Evolutionary conservation across 805 yeast species (phyloP).

Genomic region (Naumovozyma castellii): DNA sequence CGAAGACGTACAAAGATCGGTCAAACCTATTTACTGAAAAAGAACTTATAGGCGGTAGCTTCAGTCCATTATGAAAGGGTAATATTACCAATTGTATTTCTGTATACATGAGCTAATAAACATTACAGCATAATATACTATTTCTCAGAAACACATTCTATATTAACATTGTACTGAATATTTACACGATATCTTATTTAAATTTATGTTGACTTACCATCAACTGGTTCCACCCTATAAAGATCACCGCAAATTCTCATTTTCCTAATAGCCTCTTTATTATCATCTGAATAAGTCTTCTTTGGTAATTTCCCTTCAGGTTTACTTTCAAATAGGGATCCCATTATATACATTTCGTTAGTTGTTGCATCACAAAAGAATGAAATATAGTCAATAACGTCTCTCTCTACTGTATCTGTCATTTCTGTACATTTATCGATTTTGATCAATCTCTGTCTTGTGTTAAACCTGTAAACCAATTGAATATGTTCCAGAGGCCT

Average conservation of each 20-base stretch:
- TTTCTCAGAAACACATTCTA: too few species aligned
- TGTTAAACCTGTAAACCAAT: slow-evolving; percentile 52
- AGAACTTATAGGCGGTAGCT: neutral
- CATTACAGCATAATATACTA: too few species aligned
- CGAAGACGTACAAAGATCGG: too few species aligned
- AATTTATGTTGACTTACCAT: neutral
- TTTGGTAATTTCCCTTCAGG: slow-evolving; percentile 33
- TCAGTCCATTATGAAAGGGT: neutral
- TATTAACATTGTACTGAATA: neutral
- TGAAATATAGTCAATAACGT: slow-evolving; percentile 52
- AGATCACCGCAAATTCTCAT: slow-evolving; percentile 28
- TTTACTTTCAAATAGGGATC: slow-evolving; percentile 55
- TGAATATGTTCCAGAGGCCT: slow-evolving; percentile 47
- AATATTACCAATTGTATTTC: too few species aligned
- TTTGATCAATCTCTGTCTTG: slow-evolving; percentile 48
- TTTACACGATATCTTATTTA: neutral
- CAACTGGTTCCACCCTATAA: slow-evolving; percentile 11
- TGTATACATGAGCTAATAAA: too few species aligned
- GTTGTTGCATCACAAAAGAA: slow-evolving; percentile 54
- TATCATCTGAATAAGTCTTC: slow-evolving; percentile 16
- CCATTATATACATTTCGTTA: slow-evolving; percentile 49
- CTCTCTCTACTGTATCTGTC: slow-evolving; percentile 40
- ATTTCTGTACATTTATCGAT: slow-evolving; percentile 37
- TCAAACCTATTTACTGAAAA: too few species aligned
- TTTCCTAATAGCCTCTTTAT: slow-evolving; percentile 19